Percentiles rank a stretch among this genome's conserved stretches.
Evolutionary conservation across 2,329 filamentous ascomycete species (phyloP).

Genomic region (Emmonsia crescens): DNA sequence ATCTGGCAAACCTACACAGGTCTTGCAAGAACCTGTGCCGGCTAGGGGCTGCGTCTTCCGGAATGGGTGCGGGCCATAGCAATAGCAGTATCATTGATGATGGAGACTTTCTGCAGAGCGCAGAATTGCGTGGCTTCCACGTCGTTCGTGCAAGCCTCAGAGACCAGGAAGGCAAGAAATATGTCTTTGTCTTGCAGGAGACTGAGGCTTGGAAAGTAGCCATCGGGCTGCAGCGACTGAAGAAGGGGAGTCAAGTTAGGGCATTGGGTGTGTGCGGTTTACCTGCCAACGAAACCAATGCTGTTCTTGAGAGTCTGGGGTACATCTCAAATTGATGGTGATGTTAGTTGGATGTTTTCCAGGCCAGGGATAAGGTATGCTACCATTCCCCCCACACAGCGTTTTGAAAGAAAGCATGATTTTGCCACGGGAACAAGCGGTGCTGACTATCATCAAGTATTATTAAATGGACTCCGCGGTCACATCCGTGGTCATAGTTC

Average conservation of each 20-base stretch:
- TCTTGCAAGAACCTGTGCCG: conserved; percentile 56
- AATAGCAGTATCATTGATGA: conserved; percentile 17
- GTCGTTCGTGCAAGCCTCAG: conserved; percentile 48
- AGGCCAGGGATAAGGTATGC: background rate
- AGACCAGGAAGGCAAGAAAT: conserved; percentile 50
- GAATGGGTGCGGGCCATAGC: conserved; percentile 16
- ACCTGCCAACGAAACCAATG: conserved; percentile 35
- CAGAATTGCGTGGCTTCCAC: conserved; percentile 39
- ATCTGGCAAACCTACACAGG: conserved; percentile 50
- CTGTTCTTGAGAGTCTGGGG: conserved; percentile 30
- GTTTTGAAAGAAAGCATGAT: background rate
- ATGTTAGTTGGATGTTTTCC: background rate
- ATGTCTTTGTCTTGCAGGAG: conserved; percentile 50
- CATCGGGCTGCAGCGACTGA: conserved; percentile 45
- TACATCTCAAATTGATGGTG: conserved; percentile 20
- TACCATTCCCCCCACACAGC: background rate
- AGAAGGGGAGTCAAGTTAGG: conserved; percentile 46
- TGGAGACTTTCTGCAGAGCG: conserved; percentile 25
- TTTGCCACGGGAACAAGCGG: background rate
- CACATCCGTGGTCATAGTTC: too few relatives aligned
- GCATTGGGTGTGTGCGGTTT: conserved; percentile 44
- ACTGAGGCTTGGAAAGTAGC: conserved; percentile 54
- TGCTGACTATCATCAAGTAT: background rate
- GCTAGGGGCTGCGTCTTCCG: conserved; percentile 32
- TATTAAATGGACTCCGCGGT: too few relatives aligned